phyloP scores from a whole-genome alignment of 83 land plant species.

The Isoetes engelmannii region DNA sequence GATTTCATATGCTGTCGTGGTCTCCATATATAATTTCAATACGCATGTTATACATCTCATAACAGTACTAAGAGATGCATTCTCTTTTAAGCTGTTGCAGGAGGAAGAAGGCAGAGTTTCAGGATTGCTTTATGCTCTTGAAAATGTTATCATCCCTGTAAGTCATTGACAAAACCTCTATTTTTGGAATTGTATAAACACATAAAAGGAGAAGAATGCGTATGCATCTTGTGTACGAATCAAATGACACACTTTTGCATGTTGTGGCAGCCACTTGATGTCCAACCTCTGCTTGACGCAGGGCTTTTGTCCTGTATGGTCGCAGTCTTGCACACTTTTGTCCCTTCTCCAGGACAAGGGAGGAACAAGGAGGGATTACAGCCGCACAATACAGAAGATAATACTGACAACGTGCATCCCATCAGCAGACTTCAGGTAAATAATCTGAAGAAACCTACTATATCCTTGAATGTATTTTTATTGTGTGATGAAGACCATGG shows the following conservation, averaged over 20 bases:
- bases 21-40: neutral
- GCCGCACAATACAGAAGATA: neutral
- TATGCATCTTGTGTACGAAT: too few relatives aligned
- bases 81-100: conserved; percentile 39
- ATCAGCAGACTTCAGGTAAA: neutral
- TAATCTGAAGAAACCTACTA: neutral
- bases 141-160: conserved; percentile 89
- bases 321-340: conserved; percentile 63
- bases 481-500: conserved; percentile 1
- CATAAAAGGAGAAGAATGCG: neutral
- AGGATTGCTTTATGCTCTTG: conserved; percentile 75
- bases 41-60: neutral
- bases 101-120: conserved; percentile 63
- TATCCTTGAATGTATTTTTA: neutral
- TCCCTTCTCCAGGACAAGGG: conserved; percentile 25
- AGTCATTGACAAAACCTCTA: conserved; percentile 7
- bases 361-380: neutral
- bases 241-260: neutral
- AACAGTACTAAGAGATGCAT: neutral
- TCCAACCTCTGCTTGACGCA: conserved; percentile 90
- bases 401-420: neutral
- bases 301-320: conserved; percentile 93
- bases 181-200: neutral
- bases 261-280: conserved; percentile 72
- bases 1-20: conserved; percentile 1